Evolutionary conservation across 805 yeast genomes (phyloP), one percentile per base, ranked within the genome.

Genomic region (Schizosaccharomyces octosporus): DNA sequence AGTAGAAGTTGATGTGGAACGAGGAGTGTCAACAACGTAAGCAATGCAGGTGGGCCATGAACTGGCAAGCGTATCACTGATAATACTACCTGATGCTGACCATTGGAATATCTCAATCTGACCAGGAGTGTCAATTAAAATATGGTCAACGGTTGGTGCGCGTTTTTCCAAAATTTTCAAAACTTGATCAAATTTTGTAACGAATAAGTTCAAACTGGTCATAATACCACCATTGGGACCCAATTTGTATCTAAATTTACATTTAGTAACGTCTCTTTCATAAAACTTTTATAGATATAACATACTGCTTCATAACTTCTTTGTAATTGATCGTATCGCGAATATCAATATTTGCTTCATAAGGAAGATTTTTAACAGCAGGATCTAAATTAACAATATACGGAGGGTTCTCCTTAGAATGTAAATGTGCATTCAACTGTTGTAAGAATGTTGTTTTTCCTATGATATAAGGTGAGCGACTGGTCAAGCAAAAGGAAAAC

Each of bases 171-270:
- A 85, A 48, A 93, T 75, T 48, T 79, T 78, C 59, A 93, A 82
- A 4, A 93, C 97, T 73, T 93, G 98, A 71, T 93, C 99, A 63
- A 93, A 87, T 72, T 93, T 93, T 15, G 99, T 93, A 59, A 96
- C 76, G 69, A 93, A 93, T 61, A 93, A 74, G 69, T 93, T 93
- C 64, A 93, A 76, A 24, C 95, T 87, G 0, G 98, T 93, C 65
- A 94, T 95, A 69, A 93, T 93, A 1, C 97, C 97, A 62, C 99
- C 99, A 69, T 93, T 93, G 15, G 99, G 99, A 0, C 99, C 99
- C 63, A 93, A 72, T 63, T 86, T 84, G 70, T 51, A 51, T 51
- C 57, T 51, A 29, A 5, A 5, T 13, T 11, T 6, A 51, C 5
- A 90, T 87, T 21, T 65, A 65, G 32, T 59, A 27, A 9, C 15